Percentiles rank a stretch among this genome's conserved stretches.
Conservation (phyloP, 2,329 filamentous ascomycete species). For the Acrocalymma vagum region DNA sequence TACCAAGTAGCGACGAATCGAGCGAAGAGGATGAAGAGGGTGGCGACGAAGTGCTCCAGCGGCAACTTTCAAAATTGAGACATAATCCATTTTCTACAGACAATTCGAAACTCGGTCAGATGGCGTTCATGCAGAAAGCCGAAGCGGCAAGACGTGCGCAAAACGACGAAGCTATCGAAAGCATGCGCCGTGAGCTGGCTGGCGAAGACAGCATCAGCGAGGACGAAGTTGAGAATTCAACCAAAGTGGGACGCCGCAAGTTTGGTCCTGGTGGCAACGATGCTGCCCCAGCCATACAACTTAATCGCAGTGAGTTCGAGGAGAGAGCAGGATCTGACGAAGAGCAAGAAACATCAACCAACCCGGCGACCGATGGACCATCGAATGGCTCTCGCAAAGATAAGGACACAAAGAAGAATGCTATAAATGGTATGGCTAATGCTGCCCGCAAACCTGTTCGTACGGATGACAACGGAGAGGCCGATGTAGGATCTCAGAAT, state of each 20-base stretch:
- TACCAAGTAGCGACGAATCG: slow-evolving; percentile 60
- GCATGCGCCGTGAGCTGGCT: slow-evolving; percentile 72
- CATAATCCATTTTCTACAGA: slow-evolving; percentile 65
- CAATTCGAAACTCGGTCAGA: slow-evolving; percentile 73
- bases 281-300: slow-evolving; percentile 37
- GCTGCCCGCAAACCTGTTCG: slow-evolving; percentile 20
- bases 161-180: slow-evolving; percentile 75
- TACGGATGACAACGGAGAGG: slow-evolving; percentile 13
- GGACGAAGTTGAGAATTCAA: slow-evolving; percentile 62
- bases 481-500: slow-evolving; percentile 21
- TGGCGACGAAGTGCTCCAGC: slow-evolving; percentile 53
- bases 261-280: slow-evolving; percentile 65
- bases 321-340: slow-evolving; percentile 63
- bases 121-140: slow-evolving; percentile 95
- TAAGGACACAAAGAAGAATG: slow-evolving; percentile 18
- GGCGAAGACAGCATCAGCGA: slow-evolving; percentile 64
- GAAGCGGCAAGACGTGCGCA: slow-evolving; percentile 79
- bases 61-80: slow-evolving; percentile 47
- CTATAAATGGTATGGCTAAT: slow-evolving; percentile 25
- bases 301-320: slow-evolving; percentile 65
- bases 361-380: slow-evolving; percentile 19
- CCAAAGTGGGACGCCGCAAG: slow-evolving; percentile 73
- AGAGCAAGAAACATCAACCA: slow-evolving; percentile 34
- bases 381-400: slow-evolving; percentile 11
- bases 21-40: slow-evolving; percentile 69